Percentiles rank a stretch among this genome's conserved stretches.
Evolutionary conservation across 768 basidiomycete genomes (phyloP).

Genomic region (Amanita rimosa): DNA sequence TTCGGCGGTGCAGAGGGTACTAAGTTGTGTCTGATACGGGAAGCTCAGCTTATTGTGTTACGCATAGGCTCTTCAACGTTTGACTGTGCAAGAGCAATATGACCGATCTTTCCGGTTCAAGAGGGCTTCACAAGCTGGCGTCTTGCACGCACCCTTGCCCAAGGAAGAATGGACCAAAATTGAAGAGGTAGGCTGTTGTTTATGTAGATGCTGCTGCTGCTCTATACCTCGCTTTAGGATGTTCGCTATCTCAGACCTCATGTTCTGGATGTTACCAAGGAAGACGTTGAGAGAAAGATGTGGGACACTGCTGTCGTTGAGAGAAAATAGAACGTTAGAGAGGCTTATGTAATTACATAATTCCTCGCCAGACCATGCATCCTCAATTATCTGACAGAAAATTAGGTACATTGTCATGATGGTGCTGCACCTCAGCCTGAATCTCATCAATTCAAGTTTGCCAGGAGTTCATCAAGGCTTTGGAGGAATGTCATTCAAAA

Average conservation of each 20-base stretch:
- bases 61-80: slow-evolving; percentile 70
- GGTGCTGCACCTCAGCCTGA: background rate
- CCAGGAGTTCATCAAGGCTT: slow-evolving; percentile 67
- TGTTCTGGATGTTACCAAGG: slow-evolving; percentile 59
- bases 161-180: slow-evolving; percentile 71
- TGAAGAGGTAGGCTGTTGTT: slow-evolving; percentile 46
- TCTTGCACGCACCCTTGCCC: slow-evolving; percentile 70
- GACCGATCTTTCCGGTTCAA: slow-evolving; percentile 90
- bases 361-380: slow-evolving; percentile 34
- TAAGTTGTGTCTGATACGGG: slow-evolving; percentile 11
- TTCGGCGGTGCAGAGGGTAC: slow-evolving; percentile 66
- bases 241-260: slow-evolving; percentile 78
- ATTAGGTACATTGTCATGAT: slow-evolving; percentile 24
- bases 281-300: slow-evolving; percentile 62
- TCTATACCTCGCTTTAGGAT: slow-evolving; percentile 44
- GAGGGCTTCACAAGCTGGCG: slow-evolving; percentile 66
- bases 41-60: background rate
- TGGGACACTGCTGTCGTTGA: slow-evolving; percentile 76
- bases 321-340: slow-evolving; percentile 39
- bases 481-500: slow-evolving; percentile 57
- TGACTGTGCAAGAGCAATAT: slow-evolving; percentile 71
- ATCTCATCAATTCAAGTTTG: slow-evolving; percentile 34
- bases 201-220: background rate
- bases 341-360: background rate
- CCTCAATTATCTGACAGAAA: slow-evolving; percentile 62